phyloP scores from a whole-genome alignment of 208 protist species.

The Leishmania tarentolae region DNA sequence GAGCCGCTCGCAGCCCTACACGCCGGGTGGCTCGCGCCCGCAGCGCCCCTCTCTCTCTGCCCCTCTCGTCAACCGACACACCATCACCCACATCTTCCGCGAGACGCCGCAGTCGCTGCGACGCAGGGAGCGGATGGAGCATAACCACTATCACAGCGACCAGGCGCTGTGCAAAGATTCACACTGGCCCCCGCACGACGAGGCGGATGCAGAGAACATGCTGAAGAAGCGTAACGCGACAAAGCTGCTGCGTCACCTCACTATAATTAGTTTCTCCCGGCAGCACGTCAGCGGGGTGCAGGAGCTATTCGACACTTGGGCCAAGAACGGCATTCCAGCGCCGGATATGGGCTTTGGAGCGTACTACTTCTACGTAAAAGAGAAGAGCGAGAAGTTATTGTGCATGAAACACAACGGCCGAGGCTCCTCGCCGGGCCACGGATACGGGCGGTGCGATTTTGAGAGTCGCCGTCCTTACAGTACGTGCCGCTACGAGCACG shows the following conservation, averaged over 20 bases:
- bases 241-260: slow-evolving; percentile 70
- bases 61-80: slow-evolving; percentile 43
- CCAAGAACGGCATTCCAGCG: slow-evolving; percentile 59
- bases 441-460: slow-evolving; percentile 73
- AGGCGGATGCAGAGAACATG: slow-evolving; percentile 41
- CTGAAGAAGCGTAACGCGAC: slow-evolving; percentile 37
- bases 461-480: slow-evolving; percentile 58
- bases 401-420: slow-evolving; percentile 85
- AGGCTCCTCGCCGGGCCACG: slow-evolving; percentile 46
- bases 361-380: slow-evolving; percentile 82
- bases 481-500: slow-evolving; percentile 78
- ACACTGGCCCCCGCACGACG: slow-evolving; percentile 54
- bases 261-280: slow-evolving; percentile 60
- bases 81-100: slow-evolving; percentile 50
- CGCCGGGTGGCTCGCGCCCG: slow-evolving; percentile 21
- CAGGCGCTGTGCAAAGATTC: slow-evolving; percentile 27
- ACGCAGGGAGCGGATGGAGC: slow-evolving; percentile 34
- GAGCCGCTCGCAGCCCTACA: slow-evolving; percentile 28
- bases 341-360: slow-evolving; percentile 70
- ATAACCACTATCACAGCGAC: slow-evolving; percentile 28
- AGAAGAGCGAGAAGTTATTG: slow-evolving; percentile 57
- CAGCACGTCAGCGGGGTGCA: slow-evolving; percentile 50
- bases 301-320: slow-evolving; percentile 67
- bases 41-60: slow-evolving; percentile 44
- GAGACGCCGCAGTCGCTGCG: slow-evolving; percentile 51